phyloP scores from a whole-genome alignment of 2,329 filamentous ascomycete genomes.

The Fusarium secorum region DNA sequence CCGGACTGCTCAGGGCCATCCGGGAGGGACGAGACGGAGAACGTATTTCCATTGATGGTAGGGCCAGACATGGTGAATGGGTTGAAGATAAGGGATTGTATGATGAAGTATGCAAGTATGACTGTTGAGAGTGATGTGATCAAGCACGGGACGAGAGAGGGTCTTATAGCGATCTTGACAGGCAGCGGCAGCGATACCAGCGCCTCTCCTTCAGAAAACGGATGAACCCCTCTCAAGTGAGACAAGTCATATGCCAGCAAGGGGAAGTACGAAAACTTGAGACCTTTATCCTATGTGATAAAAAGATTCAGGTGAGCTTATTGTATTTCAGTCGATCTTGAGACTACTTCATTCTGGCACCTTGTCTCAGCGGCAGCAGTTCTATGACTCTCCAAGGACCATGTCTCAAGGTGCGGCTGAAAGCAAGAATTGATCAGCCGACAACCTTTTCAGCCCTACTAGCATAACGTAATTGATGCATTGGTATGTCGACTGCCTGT shows the following conservation, averaged over 20 bases:
- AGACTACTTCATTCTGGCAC: neutral
- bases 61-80: neutral
- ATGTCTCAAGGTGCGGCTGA: neutral
- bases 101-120: fast-evolving
- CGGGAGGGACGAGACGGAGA: neutral
- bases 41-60: neutral
- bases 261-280: neutral
- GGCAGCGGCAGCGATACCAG: fast-evolving
- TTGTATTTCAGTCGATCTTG: fast-evolving
- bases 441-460: neutral
- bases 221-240: neutral
- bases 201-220: neutral
- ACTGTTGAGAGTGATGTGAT: neutral
- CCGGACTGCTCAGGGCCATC: neutral
- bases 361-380: fast-evolving
- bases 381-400: fast-evolving
- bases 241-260: neutral
- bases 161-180: neutral
- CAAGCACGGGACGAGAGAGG: fast-evolving
- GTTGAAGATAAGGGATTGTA: too few relatives aligned
- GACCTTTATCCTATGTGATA: neutral
- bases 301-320: neutral
- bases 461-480: too few relatives aligned
- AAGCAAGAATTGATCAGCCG: neutral
- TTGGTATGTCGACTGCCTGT: neutral